Conservation (phyloP, 2,329 filamentous ascomycete genomes). For the Alternaria sp. region DNA sequence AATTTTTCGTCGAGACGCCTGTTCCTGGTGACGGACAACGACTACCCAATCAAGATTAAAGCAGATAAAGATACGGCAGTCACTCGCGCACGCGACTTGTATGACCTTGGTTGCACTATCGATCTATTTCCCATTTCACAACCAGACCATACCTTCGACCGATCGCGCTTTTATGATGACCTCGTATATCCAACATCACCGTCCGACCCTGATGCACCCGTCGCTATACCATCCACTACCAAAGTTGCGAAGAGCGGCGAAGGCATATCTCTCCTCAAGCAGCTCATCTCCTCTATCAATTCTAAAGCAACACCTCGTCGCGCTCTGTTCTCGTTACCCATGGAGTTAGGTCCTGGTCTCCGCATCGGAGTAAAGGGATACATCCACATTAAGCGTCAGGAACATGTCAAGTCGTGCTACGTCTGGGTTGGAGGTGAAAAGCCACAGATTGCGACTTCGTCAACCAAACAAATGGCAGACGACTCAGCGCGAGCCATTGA, state of each 20-base stretch:
- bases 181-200: conserved; percentile 81
- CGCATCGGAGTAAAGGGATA: conserved; percentile 93
- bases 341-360: conserved; percentile 86
- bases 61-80: conserved; percentile 76
- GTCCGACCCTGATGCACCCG: conserved; percentile 72
- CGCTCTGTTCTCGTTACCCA: conserved; percentile 83
- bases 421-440: conserved; percentile 89
- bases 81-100: conserved; percentile 90
- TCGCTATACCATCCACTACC: conserved; percentile 62
- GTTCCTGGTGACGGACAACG: conserved; percentile 96
- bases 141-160: conserved; percentile 76
- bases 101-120: conserved; percentile 89
- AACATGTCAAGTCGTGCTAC: conserved; percentile 81
- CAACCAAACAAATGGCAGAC: conserved; percentile 78
- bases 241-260: conserved; percentile 73
- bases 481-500: conserved; percentile 80
- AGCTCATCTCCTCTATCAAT: conserved; percentile 85
- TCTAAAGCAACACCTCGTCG: conserved; percentile 88
- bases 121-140: conserved; percentile 89
- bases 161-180: conserved; percentile 91
- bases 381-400: conserved; percentile 84
- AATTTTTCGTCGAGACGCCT: conserved; percentile 92
- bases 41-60: conserved; percentile 79
- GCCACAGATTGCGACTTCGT: conserved; percentile 77
- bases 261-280: conserved; percentile 79